phyloP scores from a whole-genome alignment of 1,284 basidiomycete species.

The Malassezia japonica region DNA sequence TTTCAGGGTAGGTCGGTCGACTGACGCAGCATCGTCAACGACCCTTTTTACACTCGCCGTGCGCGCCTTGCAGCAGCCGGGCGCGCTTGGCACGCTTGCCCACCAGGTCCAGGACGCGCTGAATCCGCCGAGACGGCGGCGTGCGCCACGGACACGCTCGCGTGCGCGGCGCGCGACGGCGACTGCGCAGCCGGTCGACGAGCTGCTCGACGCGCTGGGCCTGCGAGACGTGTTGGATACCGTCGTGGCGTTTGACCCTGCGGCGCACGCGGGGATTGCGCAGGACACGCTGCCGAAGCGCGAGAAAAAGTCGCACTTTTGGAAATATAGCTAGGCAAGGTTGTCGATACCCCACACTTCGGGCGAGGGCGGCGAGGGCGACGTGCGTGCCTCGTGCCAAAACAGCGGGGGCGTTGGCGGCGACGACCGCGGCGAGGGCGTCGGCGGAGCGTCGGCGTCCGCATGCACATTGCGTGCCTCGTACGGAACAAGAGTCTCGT shows the following conservation, averaged over 20 bases:
- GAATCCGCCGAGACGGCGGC: neutral
- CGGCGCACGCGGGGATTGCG: neutral
- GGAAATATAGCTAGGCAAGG: neutral
- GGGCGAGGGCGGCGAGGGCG: neutral
- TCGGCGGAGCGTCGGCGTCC: neutral
- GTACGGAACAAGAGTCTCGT: neutral
- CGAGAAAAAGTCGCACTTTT: neutral
- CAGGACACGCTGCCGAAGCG: neutral
- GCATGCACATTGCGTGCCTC: neutral
- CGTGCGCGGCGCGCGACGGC: neutral
- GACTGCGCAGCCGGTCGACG: neutral
- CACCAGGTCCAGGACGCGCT: neutral
- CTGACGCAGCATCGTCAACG: neutral
- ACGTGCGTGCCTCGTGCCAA: no score
- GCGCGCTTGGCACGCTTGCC: neutral
- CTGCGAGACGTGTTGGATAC: neutral
- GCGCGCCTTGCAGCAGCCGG: neutral
- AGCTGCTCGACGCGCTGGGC: neutral
- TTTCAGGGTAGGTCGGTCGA: slow-evolving; percentile 4
- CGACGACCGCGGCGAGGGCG: no score
- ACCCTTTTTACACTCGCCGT: neutral
- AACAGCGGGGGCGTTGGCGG: no score
- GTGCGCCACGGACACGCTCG: neutral
- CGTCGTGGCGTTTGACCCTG: neutral
- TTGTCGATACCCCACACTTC: slow-evolving; percentile 4